A percentile compares a stretch with the other conserved stretches of the same genome.
These are phyloP conservation scores for Salix udensis DNA, from an alignment of 345 rosid species.

Conservation along the genomic window DNA sequence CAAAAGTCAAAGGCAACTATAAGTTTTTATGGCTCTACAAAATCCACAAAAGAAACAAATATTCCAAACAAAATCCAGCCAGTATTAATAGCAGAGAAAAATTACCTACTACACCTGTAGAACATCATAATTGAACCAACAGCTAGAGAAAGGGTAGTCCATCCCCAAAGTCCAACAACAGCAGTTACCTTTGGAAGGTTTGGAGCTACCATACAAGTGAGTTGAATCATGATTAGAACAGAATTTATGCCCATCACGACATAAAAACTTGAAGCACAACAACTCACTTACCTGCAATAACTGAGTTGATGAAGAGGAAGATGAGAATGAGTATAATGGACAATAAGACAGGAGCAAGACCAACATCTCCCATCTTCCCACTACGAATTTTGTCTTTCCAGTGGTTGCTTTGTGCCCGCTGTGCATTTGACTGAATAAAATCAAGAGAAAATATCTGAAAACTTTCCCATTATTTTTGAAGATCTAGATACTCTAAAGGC, in stretches of 20 bases:
- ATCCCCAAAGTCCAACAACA: constrained; percentile 77
- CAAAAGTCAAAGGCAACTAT: not conserved
- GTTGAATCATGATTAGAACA: constrained; percentile 16
- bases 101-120: constrained; percentile 76
- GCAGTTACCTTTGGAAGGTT: constrained; percentile 83
- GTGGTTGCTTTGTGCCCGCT: constrained; percentile 34
- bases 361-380: constrained; percentile 49
- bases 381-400: constrained; percentile 46
- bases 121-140: constrained; percentile 56
- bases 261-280: constrained; percentile 5
- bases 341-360: constrained; percentile 75
- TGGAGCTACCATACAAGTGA: constrained; percentile 50
- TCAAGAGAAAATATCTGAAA: constrained; percentile 3
- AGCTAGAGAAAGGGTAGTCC: constrained; percentile 63
- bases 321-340: constrained; percentile 39
- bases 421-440: constrained; percentile 55
- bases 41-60: not conserved
- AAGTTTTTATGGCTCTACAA: not conserved
- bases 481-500: not conserved
- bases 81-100: constrained; percentile 13
- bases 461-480: not conserved
- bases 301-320: constrained; percentile 70
- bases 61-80: constrained; percentile 6
- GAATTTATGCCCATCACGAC: not conserved
- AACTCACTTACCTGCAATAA: constrained; percentile 51